phyloP scores from a whole-genome alignment of 495 filamentous ascomycete species.

The Podospora appendiculata region DNA sequence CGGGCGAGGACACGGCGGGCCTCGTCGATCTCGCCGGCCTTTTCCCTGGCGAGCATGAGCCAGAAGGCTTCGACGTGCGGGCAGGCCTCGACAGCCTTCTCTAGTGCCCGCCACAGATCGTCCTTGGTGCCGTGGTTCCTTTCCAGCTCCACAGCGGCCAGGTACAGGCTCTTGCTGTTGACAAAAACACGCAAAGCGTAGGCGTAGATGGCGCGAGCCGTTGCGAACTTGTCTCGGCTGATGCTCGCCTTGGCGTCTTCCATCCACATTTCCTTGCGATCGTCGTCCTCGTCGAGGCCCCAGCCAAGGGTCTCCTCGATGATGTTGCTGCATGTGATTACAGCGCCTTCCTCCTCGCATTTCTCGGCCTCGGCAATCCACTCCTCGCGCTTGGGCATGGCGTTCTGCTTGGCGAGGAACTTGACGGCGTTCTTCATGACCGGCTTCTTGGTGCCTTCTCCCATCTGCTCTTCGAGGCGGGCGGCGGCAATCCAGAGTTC shows the following conservation, averaged over 20 bases:
- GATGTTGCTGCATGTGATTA: constrained; percentile 79
- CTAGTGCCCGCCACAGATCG: constrained; percentile 72
- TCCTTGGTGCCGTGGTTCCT: constrained; percentile 83
- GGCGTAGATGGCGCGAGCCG: constrained; percentile 85
- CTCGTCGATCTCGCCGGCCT: constrained; percentile 75
- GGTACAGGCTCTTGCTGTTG: constrained; percentile 75
- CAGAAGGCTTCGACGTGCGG: constrained; percentile 85
- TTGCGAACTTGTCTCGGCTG: constrained; percentile 72
- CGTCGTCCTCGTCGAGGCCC: constrained; percentile 92
- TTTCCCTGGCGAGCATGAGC: constrained; percentile 93
- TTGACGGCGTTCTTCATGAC: constrained; percentile 93
- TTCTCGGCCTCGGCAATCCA: constrained; percentile 95
- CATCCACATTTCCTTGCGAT: constrained; percentile 90
- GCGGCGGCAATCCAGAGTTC: constrained; percentile 96
- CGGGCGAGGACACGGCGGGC: constrained; percentile 73
- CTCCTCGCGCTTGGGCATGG: constrained; percentile 93
- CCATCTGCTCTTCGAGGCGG: constrained; percentile 86
- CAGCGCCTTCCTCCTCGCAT: constrained; percentile 86
- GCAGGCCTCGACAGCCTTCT: constrained; percentile 90
- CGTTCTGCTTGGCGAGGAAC: constrained; percentile 81
- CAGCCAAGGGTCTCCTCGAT: constrained; percentile 90
- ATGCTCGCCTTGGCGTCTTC: constrained; percentile 81
- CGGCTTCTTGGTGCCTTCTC: constrained; percentile 60
- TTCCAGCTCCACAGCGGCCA: constrained; percentile 85
- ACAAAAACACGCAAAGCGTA: constrained; percentile 85